Evolutionary conservation across 129 eudicot species (phyloP).

Genomic region (Dittrichia graveolens): DNA sequence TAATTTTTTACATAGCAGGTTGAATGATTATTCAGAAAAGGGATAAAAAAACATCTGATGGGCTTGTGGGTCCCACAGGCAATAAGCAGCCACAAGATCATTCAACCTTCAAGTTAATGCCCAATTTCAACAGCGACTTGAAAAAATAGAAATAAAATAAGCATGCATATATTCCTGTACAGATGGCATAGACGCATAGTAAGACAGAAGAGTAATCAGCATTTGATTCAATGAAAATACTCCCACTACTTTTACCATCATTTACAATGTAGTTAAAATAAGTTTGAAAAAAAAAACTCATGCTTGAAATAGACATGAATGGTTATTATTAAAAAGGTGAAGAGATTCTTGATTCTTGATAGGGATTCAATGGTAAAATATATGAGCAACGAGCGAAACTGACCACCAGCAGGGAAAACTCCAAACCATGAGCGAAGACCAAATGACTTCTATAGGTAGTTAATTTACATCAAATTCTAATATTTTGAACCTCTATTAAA

Average conservation of each 20-base stretch:
- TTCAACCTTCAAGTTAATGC: constrained; percentile 26
- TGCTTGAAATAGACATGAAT: constrained; percentile 33
- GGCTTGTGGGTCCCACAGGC: not conserved
- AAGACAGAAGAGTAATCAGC: constrained; percentile 13
- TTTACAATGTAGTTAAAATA: not conserved
- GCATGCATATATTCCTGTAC: constrained; percentile 19
- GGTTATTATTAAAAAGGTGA: constrained; percentile 10
- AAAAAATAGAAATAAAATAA: not conserved
- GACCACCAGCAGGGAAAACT: constrained; percentile 21
- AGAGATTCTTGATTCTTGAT: constrained; percentile 21
- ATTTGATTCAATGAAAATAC: constrained; percentile 1
- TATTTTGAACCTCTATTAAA: constrained; percentile 14
- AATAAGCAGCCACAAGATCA: constrained; percentile 15
- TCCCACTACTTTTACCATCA: not conserved
- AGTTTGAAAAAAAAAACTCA: not conserved
- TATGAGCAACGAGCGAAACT: constrained; percentile 18
- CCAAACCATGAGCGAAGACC: constrained; percentile 26
- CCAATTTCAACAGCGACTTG: not conserved
- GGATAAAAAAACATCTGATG: not conserved
- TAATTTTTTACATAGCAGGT: constrained; percentile 13
- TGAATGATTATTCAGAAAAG: constrained; percentile 18
- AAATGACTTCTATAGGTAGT: constrained; percentile 27
- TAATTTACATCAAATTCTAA: constrained; percentile 28
- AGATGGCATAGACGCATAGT: not conserved
- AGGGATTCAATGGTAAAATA: constrained; percentile 20